A percentile compares a stretch with the other conserved stretches of the same genome.
Conservation (phyloP, 352 stramenopile species). For the Phytophthora europaea region DNA sequence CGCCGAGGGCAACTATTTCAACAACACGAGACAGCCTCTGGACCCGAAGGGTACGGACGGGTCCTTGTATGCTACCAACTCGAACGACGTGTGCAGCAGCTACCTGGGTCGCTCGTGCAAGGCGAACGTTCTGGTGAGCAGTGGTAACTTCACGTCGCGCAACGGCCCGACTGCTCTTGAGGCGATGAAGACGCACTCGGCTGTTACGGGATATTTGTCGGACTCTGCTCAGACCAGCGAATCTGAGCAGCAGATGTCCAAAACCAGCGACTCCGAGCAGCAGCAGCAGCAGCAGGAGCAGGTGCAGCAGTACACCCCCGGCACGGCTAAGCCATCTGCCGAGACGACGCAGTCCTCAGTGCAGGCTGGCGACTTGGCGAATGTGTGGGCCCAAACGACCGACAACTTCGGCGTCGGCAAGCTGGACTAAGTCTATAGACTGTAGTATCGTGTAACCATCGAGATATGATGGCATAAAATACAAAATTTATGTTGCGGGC, state of each 20-base stretch:
- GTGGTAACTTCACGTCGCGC: conserved; percentile 36
- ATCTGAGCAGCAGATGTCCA: conserved; percentile 7
- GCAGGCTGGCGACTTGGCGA: conserved; percentile 20
- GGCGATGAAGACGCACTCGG: conserved; percentile 13
- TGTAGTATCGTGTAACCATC: conserved; percentile 25
- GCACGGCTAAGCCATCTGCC: conserved; percentile 20
- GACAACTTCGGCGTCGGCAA: conserved; percentile 30
- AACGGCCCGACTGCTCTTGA: conserved; percentile 20
- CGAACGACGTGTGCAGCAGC: conserved; percentile 17
- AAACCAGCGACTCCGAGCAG: conserved; percentile 13
- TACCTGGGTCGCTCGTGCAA: conserved; percentile 33
- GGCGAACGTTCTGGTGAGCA: conserved; percentile 37
- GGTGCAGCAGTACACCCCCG: conserved; percentile 27
- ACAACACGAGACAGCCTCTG: conserved; percentile 34
- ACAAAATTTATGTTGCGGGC: conserved; percentile 22
- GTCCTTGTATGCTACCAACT: conserved; percentile 15
- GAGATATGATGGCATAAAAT: conserved; percentile 21
- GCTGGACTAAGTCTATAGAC: conserved; percentile 18
- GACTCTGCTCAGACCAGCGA: conserved; percentile 8
- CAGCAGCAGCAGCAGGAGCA: conserved; percentile 8
- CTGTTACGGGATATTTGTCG: conserved; percentile 13
- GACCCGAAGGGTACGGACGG: conserved; percentile 15
- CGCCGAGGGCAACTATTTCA: conserved; percentile 55
- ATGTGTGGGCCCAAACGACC: conserved; percentile 24
- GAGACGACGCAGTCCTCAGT: conserved; percentile 12